A percentile compares a stretch with the other conserved stretches of the same genome.
Conservation (phyloP, 1,284 basidiomycete genomes). For the Cryptococcus sp. region DNA sequence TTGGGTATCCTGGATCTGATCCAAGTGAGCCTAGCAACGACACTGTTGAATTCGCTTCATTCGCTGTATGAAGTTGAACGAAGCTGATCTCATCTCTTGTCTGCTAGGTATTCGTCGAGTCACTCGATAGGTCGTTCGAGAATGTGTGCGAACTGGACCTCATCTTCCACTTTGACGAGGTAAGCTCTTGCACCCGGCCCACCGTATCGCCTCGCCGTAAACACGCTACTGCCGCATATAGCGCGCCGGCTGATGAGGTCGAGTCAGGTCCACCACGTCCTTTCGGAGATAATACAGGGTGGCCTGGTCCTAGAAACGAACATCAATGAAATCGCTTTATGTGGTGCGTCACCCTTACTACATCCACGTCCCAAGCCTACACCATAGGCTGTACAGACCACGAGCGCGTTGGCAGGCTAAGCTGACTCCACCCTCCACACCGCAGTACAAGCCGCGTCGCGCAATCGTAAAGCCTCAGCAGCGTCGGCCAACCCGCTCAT, state of each 20-base stretch:
- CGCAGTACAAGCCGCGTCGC: conserved; percentile 38
- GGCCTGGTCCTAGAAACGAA: conserved; percentile 98
- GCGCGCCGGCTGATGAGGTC: not conserved
- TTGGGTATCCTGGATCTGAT: conserved; percentile 95
- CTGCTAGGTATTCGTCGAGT: conserved; percentile 88
- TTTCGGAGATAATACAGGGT: conserved; percentile 94
- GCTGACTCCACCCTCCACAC: conserved; percentile 9
- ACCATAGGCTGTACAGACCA: no score
- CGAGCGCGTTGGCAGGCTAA: not conserved
- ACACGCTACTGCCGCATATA: not conserved
- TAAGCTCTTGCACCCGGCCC: conserved; percentile 47
- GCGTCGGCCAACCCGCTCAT: conserved; percentile 47
- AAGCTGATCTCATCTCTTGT: not conserved
- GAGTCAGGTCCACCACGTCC: conserved; percentile 82
- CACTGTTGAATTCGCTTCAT: not conserved
- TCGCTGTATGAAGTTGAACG: not conserved
- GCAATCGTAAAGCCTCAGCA: conserved; percentile 47
- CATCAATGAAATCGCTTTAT: conserved; percentile 80
- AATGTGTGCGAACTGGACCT: conserved; percentile 99
- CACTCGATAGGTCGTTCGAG: conserved; percentile 91
- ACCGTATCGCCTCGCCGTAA: not conserved
- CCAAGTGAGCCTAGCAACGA: conserved; percentile 67
- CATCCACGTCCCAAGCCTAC: no score
- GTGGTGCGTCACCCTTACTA: conserved; percentile 59
- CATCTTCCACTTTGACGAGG: conserved; percentile 98